Base-by-base conservation (phyloP, 2,329 filamentous ascomycete genomes). In the Fusarium chuoi region DNA sequence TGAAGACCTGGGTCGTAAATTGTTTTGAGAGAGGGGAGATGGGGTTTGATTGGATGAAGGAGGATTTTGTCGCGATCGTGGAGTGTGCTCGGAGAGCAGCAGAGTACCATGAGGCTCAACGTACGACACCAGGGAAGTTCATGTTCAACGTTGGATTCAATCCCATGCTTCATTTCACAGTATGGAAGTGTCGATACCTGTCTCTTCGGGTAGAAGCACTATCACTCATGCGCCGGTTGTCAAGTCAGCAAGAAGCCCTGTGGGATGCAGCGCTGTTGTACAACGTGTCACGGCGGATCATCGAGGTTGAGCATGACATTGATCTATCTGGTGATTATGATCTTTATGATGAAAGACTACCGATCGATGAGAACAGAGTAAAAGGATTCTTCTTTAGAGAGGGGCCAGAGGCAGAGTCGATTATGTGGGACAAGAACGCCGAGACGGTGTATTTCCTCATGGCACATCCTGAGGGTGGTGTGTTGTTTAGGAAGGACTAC, bases 71-170 rank as follows among this genome's bases (percentile, higher is more conserved):
- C 10, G 67, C 70, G 1, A 80, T 85, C 17, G 72, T 84, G 5
- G 65, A 76, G 0, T 71, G 78, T 22, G 81, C 80, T 0, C 59
- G 68, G 0, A 57, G 61, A 9, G 72, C 79, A 20, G 70, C 75
- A 5, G 35, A 45, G 8, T 59, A 33, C 12, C 51, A 41, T 9
- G 57, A 54, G 12, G 17, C 17, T 3, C 45, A 36, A 2, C 30
- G 12, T 1, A 33, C 30, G 9, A 39, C 15, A 5, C 57, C 60
- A 3, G 42, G 78, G 17, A 81, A 77, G 41, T 86, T 85, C 70
- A 82, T 78, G 30, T 85, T 85, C n/a, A 82, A 84, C 63, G 82
- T 83, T 74, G 84, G 83, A 0, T 84, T 82, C 36, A 73, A 79
- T 7, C 82, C 84, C 0, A 69, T 83, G 15, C 77, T 86, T 15